Evolutionary conservation across 805 yeast species (phyloP).

Genomic region (Yarrowia sp.): DNA sequence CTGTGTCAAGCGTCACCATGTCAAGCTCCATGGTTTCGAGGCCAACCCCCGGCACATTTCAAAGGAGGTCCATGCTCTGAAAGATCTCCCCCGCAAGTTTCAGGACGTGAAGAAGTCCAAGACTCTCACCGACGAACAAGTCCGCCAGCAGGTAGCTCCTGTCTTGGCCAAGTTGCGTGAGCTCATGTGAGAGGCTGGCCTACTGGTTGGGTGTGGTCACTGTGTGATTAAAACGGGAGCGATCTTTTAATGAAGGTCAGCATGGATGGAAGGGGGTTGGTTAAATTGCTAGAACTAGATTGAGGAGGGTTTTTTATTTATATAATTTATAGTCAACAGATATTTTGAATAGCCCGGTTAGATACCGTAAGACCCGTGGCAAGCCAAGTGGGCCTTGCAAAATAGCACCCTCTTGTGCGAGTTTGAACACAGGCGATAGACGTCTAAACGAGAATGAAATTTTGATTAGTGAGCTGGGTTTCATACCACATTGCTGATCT

Average conservation of each 20-base stretch:
- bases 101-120: slow-evolving; percentile 6
- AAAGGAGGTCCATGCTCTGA: background rate
- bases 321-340: background rate
- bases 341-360: too few species aligned
- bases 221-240: too few species aligned
- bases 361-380: too few species aligned
- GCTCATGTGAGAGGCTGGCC: background rate
- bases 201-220: background rate
- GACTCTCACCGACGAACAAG: background rate
- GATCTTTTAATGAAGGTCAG: too few species aligned
- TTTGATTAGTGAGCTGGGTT: too few species aligned
- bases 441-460: too few species aligned
- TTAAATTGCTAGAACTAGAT: background rate
- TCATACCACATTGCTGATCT: too few species aligned
- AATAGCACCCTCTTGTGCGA: too few species aligned
- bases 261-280: too few species aligned
- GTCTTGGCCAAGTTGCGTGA: slow-evolving; percentile 4
- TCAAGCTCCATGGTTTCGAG: background rate
- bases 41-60: background rate
- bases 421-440: too few species aligned
- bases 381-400: too few species aligned
- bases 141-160: background rate
- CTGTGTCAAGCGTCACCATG: slow-evolving; percentile 14
- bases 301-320: slow-evolving; percentile 9
- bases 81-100: slow-evolving; percentile 7